Evolutionary conservation across 1,139 yeast genomes (phyloP).

Genomic region (Eremothecium sinecaudum): DNA sequence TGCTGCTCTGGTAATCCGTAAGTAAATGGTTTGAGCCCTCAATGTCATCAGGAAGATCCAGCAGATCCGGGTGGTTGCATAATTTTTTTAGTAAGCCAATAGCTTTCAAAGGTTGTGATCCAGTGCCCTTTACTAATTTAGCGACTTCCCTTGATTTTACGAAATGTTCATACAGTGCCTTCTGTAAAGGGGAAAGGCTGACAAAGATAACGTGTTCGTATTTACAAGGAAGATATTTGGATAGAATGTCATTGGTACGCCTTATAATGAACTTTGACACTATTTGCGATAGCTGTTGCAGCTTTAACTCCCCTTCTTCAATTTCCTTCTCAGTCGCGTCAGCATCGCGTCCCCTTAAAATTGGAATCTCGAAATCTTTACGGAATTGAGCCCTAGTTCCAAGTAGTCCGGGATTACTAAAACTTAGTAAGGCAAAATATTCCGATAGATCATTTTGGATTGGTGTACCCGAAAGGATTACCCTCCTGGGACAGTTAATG

Average conservation of each 20-base stretch:
- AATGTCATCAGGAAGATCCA: conserved; percentile 66
- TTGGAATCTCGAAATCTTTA: conserved; percentile 72
- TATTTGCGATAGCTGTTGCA: conserved; percentile 58
- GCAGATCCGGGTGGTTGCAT: conserved; percentile 86
- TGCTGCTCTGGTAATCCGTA: conserved; percentile 47
- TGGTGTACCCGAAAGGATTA: conserved; percentile 93
- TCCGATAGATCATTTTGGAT: conserved; percentile 94
- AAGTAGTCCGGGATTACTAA: conserved; percentile 89
- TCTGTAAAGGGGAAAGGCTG: conserved; percentile 71
- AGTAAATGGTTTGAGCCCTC: conserved; percentile 56
- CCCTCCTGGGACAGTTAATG: conserved; percentile 76
- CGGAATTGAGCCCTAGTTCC: conserved; percentile 81
- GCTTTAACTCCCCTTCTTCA: conserved; percentile 58
- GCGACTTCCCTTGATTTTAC: conserved; percentile 74
- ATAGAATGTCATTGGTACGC: conserved; percentile 87
- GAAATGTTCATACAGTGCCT: conserved; percentile 58
- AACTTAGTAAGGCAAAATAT: conserved; percentile 80
- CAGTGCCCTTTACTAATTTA: conserved; percentile 50
- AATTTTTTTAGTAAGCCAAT: conserved; percentile 81
- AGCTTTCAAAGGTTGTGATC: conserved; percentile 77
- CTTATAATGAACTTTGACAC: conserved; percentile 90
- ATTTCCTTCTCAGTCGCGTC: conserved; percentile 78
- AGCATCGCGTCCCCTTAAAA: conserved; percentile 82
- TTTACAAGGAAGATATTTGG: conserved; percentile 89
- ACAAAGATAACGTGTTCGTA: conserved; percentile 94